A percentile compares a stretch with the other conserved stretches of the same genome.
Conservation (phyloP, 352 stramenopile species). For the Blastocystis hominis region DNA sequence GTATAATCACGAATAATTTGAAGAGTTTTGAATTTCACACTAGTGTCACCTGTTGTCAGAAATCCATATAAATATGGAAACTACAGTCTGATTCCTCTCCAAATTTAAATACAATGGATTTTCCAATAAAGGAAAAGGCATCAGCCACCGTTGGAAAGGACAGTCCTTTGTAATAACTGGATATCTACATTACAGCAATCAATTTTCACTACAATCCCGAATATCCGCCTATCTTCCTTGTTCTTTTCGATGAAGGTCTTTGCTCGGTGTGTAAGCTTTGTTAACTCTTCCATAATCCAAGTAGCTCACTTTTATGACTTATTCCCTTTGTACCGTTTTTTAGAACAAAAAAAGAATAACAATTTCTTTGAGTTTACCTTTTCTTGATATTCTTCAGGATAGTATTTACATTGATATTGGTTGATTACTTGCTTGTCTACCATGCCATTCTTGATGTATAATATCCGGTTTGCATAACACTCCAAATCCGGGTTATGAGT, state of each 20-base stretch:
- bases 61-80: neutral
- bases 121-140: too few species aligned
- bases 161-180: too few species aligned
- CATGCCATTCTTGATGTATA: slow-evolving; percentile 59
- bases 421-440: slow-evolving; percentile 55
- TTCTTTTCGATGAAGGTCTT: too few species aligned
- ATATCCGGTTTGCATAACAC: slow-evolving; percentile 61
- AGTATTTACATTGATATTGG: slow-evolving; percentile 22
- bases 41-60: neutral
- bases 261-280: too few species aligned
- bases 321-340: neutral
- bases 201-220: too few species aligned
- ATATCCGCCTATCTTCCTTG: too few species aligned
- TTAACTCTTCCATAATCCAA: neutral
- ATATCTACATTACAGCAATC: too few species aligned
- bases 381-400: slow-evolving; percentile 28
- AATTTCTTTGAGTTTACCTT: slow-evolving; percentile 17
- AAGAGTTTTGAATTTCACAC: neutral
- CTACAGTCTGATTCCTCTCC: too few species aligned
- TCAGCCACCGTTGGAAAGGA: too few species aligned
- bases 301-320: neutral
- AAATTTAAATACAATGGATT: too few species aligned
- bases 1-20: neutral
- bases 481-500: slow-evolving; percentile 60
- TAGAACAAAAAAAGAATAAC: neutral